Evolutionary conservation across 768 basidiomycete species (phyloP).

Genomic region (Termitomyces sp.): DNA sequence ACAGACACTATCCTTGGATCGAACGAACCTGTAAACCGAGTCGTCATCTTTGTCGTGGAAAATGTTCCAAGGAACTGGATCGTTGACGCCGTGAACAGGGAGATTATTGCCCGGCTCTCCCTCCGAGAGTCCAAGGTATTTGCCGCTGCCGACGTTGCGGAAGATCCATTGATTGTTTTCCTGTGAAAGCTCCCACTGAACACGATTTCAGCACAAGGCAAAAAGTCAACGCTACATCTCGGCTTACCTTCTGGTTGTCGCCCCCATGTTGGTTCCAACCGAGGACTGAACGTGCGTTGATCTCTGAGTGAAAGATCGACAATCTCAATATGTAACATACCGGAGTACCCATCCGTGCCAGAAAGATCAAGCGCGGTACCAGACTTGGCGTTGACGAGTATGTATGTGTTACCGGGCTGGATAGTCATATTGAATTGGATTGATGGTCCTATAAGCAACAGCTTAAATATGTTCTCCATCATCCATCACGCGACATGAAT

Average conservation of each 20-base stretch:
- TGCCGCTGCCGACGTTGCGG: constrained; percentile 14
- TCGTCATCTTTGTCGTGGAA: constrained; percentile 12
- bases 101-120: constrained; percentile 5
- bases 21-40: constrained; percentile 16
- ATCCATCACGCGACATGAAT: background rate
- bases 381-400: constrained; percentile 26
- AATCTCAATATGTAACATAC: constrained; percentile 15
- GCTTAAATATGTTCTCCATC: background rate
- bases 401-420: constrained; percentile 13
- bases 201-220: background rate
- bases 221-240: background rate
- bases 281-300: constrained; percentile 27
- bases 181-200: constrained; percentile 17
- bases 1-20: background rate
- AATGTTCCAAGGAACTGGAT: constrained; percentile 20
- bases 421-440: constrained; percentile 13
- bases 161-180: constrained; percentile 16
- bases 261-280: constrained; percentile 36
- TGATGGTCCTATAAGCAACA: background rate
- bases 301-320: background rate
- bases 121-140: constrained; percentile 14
- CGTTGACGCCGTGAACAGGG: constrained; percentile 9
- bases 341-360: constrained; percentile 34
- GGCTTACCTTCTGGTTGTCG: constrained; percentile 39
- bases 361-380: constrained; percentile 46